Evolutionary conservation across 352 stramenopile species (phyloP).

Genomic region (Aphanomyces euteiches): DNA sequence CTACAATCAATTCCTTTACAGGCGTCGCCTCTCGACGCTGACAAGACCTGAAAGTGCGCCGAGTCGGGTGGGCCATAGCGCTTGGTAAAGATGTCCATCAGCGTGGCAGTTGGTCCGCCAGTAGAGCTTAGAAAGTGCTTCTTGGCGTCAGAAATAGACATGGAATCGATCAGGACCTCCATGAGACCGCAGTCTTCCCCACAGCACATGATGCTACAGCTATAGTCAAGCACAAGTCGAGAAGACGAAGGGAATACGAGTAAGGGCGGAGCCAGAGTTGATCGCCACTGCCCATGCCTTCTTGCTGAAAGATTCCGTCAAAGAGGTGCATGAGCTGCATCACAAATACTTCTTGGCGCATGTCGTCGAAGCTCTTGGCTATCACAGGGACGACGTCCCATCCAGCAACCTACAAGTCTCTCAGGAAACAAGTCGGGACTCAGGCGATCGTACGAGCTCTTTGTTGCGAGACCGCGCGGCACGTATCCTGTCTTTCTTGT

Average conservation of each 20-base stretch:
- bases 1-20: slow-evolving; percentile 41
- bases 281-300: slow-evolving; percentile 45
- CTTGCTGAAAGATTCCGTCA: slow-evolving; percentile 90
- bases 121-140: slow-evolving; percentile 76
- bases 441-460: too few species aligned
- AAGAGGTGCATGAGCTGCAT: slow-evolving; percentile 93
- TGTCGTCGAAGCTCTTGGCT: slow-evolving; percentile 97
- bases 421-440: too few species aligned
- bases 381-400: slow-evolving; percentile 91
- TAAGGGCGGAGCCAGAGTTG: slow-evolving; percentile 93
- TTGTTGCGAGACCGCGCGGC: too few species aligned
- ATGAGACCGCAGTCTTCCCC: slow-evolving; percentile 90
- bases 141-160: slow-evolving; percentile 95
- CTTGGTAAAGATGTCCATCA: slow-evolving; percentile 47
- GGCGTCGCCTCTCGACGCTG: too few species aligned
- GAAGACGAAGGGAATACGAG: slow-evolving; percentile 35
- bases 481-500: slow-evolving; percentile 79
- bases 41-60: background rate
- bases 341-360: slow-evolving; percentile 95
- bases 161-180: slow-evolving; percentile 92
- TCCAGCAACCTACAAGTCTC: slow-evolving; percentile 43
- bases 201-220: slow-evolving; percentile 87
- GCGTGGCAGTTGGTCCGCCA: slow-evolving; percentile 39
- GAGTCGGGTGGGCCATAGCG: slow-evolving; percentile 9
- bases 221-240: background rate